Evolutionary conservation across 78 protist species (phyloP).

Genomic region (Dictyostelium firmibasis): DNA sequence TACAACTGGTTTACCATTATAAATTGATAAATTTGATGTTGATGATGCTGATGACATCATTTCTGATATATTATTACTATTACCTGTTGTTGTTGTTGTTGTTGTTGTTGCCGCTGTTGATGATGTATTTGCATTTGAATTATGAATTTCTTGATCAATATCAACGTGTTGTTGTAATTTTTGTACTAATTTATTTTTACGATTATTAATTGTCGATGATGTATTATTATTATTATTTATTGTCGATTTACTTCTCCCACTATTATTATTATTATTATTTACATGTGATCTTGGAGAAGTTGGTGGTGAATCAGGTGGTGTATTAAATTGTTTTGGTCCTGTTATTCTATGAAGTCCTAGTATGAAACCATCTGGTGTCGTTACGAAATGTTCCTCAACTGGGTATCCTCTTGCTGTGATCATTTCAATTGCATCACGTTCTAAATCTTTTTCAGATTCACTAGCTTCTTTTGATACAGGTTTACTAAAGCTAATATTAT

Average conservation of each 20-base stretch:
- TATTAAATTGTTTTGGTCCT: conserved; percentile 35
- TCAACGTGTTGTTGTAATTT: background rate
- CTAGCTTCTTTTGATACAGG: background rate
- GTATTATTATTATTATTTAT: background rate
- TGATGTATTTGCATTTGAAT: background rate
- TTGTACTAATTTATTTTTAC: background rate
- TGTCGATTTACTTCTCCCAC: too few relatives aligned
- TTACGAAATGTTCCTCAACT: conserved; percentile 74
- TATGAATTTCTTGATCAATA: background rate
- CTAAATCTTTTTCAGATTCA: conserved; percentile 40
- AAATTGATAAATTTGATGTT: background rate
- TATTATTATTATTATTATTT: background rate
- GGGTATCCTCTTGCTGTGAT: conserved; percentile 72
- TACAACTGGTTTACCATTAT: conserved; percentile 46
- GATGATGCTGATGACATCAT: background rate
- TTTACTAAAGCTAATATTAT: background rate
- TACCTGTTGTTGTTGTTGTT: background rate
- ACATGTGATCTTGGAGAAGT: conserved; percentile 33
- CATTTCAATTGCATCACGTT: conserved; percentile 74
- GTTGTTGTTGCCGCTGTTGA: background rate
- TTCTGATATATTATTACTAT: background rate
- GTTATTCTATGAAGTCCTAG: conserved; percentile 77
- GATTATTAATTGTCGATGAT: background rate
- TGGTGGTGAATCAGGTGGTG: conserved; percentile 73
- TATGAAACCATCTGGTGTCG: conserved; percentile 77